A percentile compares a stretch with the other conserved stretches of the same genome.
Evolutionary conservation across 1,284 basidiomycete genomes (phyloP).

Genomic region (Papiliotrema laurentii): DNA sequence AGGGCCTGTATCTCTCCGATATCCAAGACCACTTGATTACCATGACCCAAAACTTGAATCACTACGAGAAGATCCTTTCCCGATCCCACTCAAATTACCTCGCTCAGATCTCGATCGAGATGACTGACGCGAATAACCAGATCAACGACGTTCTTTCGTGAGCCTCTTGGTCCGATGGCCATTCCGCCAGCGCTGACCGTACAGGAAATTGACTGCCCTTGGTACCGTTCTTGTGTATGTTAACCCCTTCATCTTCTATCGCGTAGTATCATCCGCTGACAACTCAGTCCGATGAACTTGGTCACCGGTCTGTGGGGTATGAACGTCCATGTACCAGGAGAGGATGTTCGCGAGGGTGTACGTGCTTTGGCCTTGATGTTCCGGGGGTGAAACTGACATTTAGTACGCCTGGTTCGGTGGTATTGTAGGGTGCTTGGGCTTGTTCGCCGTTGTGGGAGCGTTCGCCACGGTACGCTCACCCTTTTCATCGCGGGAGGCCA

Average conservation of each 20-base stretch:
- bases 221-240: constrained; percentile 87
- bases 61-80: constrained; percentile 98
- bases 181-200: neutral
- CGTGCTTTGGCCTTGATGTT: constrained; percentile 14
- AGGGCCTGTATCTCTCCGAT: constrained; percentile 92
- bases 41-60: constrained; percentile 98
- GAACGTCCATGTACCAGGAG: constrained; percentile 66
- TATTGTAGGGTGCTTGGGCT: constrained; percentile 72
- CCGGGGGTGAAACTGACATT: constrained; percentile 1
- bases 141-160: constrained; percentile 89
- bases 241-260: neutral
- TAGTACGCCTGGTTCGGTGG: constrained; percentile 72
- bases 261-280: neutral
- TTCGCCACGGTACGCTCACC: constrained; percentile 59
- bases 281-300: constrained; percentile 74
- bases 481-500: neutral
- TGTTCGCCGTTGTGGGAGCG: constrained; percentile 73
- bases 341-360: constrained; percentile 55
- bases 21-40: constrained; percentile 98
- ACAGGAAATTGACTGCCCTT: constrained; percentile 91
- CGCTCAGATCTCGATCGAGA: constrained; percentile 96
- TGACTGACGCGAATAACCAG: constrained; percentile 99
- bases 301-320: constrained; percentile 65
- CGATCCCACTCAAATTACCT: constrained; percentile 99
- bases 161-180: constrained; percentile 5